Evolutionary conservation across 371 early-diverging fungal genomes (phyloP).

Genomic region (Sanchytrium tribonematis): DNA sequence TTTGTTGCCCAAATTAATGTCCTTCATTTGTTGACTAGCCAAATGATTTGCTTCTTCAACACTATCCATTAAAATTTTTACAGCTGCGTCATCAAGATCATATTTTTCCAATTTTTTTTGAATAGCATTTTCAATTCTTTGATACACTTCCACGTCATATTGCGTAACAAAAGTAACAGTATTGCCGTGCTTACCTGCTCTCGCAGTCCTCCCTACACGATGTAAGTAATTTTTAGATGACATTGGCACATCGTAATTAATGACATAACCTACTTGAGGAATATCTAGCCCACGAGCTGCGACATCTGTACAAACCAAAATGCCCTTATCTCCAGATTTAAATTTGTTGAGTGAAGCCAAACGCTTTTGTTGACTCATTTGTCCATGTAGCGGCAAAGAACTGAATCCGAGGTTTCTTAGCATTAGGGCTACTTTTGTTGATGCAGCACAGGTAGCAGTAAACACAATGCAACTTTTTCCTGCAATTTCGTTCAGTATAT

Average conservation of each 20-base stretch:
- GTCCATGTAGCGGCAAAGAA: constrained; percentile 9
- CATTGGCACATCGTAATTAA: constrained; percentile 90
- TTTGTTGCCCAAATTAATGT: not conserved
- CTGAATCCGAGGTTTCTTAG: constrained; percentile 6
- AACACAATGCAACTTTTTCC: constrained; percentile 41
- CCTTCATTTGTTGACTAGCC: constrained; percentile 1
- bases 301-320: constrained; percentile 90
- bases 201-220: constrained; percentile 86
- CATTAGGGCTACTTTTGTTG: constrained; percentile 1
- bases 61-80: constrained; percentile 4
- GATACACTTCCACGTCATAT: constrained; percentile 46
- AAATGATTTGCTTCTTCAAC: constrained; percentile 2
- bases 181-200: constrained; percentile 74
- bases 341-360: constrained; percentile 10
- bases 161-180: constrained; percentile 87
- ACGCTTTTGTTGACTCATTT: constrained; percentile 9
- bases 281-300: constrained; percentile 86
- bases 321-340: constrained; percentile 20
- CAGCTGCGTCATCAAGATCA: constrained; percentile 1
- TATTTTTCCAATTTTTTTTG: constrained; percentile 5
- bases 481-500: constrained; percentile 64
- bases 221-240: constrained; percentile 83
- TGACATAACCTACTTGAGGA: constrained; percentile 69
- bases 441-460: constrained; percentile 4
- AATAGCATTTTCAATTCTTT: constrained; percentile 26